A percentile compares a stretch with the other conserved stretches of the same genome.
These are phyloP conservation scores for Syzygium malaccense DNA, from an alignment of 441 rosid species.

Conservation along the genomic window DNA sequence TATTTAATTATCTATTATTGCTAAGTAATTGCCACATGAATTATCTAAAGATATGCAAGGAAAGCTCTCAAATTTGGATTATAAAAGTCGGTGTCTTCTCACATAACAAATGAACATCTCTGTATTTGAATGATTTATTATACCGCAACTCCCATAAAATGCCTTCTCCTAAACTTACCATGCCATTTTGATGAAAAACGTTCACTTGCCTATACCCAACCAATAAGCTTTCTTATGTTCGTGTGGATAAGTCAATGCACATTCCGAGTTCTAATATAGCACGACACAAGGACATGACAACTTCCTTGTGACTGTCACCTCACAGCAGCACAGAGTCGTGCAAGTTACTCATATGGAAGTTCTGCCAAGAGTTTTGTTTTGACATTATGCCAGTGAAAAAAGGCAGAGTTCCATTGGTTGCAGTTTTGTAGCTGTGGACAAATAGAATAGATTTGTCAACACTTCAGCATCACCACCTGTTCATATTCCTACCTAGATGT, in stretches of 20 bases:
- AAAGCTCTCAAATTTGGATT: not conserved
- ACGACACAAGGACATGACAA: not conserved
- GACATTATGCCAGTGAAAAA: not conserved
- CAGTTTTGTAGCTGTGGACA: not conserved
- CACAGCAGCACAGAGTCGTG: not conserved
- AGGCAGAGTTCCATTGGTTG: not conserved
- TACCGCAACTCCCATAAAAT: not conserved
- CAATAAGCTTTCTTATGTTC: not conserved
- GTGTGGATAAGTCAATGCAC: not conserved
- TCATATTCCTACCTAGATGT: not conserved
- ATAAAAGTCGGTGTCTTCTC: not conserved
- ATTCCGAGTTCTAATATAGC: not conserved
- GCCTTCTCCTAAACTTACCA: not conserved
- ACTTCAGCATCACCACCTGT: not conserved
- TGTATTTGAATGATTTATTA: not conserved
- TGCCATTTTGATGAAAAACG: not conserved
- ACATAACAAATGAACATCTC: not conserved
- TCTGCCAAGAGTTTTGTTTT: not conserved
- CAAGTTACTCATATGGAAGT: not conserved
- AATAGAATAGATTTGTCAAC: not conserved
- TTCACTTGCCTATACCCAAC: not conserved
- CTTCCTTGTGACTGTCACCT: not conserved
- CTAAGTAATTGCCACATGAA: not conserved
- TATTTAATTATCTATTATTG: not conserved
- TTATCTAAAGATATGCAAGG: not conserved